phyloP scores from a whole-genome alignment of 2,329 filamentous ascomycete genomes.

The Phialophora tarda region DNA sequence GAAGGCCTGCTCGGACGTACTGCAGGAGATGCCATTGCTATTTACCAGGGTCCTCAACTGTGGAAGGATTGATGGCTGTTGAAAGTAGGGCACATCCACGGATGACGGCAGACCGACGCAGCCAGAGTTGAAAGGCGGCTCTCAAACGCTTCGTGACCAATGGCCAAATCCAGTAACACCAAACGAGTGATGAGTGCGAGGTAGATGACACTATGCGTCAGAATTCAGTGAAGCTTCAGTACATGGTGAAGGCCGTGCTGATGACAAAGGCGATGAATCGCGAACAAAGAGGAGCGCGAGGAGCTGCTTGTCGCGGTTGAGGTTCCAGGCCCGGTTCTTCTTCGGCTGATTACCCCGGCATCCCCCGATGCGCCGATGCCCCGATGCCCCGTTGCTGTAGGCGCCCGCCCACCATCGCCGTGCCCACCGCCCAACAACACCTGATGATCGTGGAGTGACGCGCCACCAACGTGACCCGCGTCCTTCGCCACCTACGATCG shows the following conservation, averaged over 20 bases:
- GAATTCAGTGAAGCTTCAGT: background rate
- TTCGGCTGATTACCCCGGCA: constrained; percentile 2
- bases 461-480: no score
- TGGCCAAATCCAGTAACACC: background rate
- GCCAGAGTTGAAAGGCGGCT: background rate
- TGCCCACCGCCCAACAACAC: no score
- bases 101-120: background rate
- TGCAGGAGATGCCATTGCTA: constrained; percentile 32
- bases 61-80: background rate
- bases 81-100: background rate
- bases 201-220: background rate
- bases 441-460: no score
- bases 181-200: constrained; percentile 3
- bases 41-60: background rate
- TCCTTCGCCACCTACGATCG: background rate
- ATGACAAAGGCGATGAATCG: constrained; percentile 12
- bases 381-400: no score
- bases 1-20: constrained; percentile 29
- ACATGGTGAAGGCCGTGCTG: background rate
- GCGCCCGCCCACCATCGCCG: no score
- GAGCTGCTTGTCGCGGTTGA: background rate
- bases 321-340: constrained; percentile 2
- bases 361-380: background rate
- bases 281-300: constrained; percentile 10
- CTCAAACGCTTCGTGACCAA: background rate